Evolutionary conservation across 2,329 filamentous ascomycete genomes (phyloP), one percentile per base, ranked within the genome.

Genomic region (Alternaria viburni): DNA sequence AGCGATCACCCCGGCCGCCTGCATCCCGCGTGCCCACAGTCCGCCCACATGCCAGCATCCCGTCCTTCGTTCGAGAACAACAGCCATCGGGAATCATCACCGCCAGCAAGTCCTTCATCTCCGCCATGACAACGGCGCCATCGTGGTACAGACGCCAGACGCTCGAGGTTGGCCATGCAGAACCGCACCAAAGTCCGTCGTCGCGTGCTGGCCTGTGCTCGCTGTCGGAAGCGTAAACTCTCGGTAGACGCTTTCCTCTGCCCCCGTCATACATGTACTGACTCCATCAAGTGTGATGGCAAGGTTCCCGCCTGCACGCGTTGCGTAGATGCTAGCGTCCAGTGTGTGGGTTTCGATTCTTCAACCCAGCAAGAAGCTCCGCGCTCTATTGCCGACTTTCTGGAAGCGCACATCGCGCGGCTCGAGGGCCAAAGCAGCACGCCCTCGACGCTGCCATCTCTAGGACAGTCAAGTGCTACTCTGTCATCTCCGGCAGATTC

Each of bases 171-270:
- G 63, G 64, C 64, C 26, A 79, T 77, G 76, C 71, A 77, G 68
- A 76, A 65, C 62, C 72, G 73, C 51, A 74, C 71, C 57, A 79
- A 75, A 67, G 77, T 79, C 45, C 72, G 77, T 50, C 73, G 77
- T 45, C 67, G 77, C 17, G 77, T 79, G 59, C 69, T 79, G 45
- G 77, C 77, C 49, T 79, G 77, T 63, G 77, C 77, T 12, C 72
- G 77, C 61, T 79, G 77, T 64, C 68, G 77, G 41, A 78, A 76
- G 65, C 70, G 77, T 52, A 77, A 77, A 66, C 75, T 79, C 61
- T 74, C 75, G 71, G 76, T 79, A 65, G 30, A 47, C 47, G n/a
- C 44, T 59, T 43, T 55, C 51, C 51, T 54, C 21, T 47, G n/a
- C 44, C 23, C 17, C 13, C 50, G 56, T 28, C 52, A 44, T 54